phyloP scores from a whole-genome alignment of 106 monocot genomes.

The Platanthera guangdongensis region DNA sequence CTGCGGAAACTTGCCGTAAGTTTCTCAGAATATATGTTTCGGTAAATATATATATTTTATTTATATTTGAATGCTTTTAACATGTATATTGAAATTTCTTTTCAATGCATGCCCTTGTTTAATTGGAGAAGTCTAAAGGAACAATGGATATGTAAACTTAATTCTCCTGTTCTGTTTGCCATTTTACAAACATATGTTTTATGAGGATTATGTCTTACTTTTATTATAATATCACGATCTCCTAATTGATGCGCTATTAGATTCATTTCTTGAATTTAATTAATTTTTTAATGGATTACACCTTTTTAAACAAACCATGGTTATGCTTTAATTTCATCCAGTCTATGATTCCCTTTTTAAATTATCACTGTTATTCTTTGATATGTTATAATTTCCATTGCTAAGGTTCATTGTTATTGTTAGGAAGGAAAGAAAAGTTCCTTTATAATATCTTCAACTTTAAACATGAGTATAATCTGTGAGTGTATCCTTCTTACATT shows the following conservation, averaged over 20 bases:
- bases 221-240: not conserved
- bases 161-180: not conserved
- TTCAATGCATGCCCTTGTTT: not conserved
- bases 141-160: not conserved
- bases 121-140: not conserved
- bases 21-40: constrained; percentile 8
- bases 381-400: too few species aligned
- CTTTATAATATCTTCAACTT: too few species aligned
- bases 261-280: not conserved
- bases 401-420: too few species aligned
- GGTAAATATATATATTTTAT: not conserved
- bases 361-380: not conserved
- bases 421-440: too few species aligned
- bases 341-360: not conserved
- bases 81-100: not conserved
- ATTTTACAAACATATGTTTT: not conserved
- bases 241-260: not conserved
- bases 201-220: not conserved
- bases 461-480: too few species aligned
- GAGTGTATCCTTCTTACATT: too few species aligned
- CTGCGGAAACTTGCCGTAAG: constrained; percentile 85
- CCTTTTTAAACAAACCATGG: not conserved
- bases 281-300: not conserved
- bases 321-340: not conserved
- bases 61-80: not conserved